Evolutionary conservation across 306 rosid species (phyloP).

Genomic region (Cucumis sativus): DNA sequence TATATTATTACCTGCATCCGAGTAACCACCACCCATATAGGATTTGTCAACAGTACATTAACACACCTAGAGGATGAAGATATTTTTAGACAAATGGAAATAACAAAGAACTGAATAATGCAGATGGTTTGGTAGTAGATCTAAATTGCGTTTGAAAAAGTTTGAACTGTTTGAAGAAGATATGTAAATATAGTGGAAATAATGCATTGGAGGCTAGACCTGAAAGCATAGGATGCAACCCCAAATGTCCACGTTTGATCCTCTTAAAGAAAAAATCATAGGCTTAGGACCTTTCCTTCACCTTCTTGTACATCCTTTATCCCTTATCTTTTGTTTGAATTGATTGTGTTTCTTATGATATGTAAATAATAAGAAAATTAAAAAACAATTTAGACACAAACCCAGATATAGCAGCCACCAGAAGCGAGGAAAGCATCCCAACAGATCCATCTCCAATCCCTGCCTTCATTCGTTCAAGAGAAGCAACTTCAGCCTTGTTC

Average conservation of each 20-base stretch:
- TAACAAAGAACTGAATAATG: neutral
- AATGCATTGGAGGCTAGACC: neutral
- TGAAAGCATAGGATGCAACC: neutral
- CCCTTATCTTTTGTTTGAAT: neutral
- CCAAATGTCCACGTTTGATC: neutral
- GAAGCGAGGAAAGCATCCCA: constrained; percentile 84
- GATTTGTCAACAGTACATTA: constrained; percentile 87
- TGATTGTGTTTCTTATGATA: neutral
- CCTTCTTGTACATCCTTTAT: neutral
- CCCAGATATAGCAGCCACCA: constrained; percentile 96
- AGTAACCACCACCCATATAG: constrained; percentile 87
- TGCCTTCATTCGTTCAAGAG: constrained; percentile 35
- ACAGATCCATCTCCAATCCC: constrained; percentile 88
- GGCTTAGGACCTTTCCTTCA: neutral
- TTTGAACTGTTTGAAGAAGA: neutral
- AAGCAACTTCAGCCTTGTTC: constrained; percentile 71
- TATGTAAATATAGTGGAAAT: neutral
- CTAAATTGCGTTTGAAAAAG: neutral
- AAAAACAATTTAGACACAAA: constrained; percentile 4
- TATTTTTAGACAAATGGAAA: constrained; percentile 6
- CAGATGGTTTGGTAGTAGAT: neutral
- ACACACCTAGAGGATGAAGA: constrained; percentile 56
- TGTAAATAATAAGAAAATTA: neutral
- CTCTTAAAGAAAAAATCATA: neutral
- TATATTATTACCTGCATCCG: constrained; percentile 76